phyloP scores from a whole-genome alignment of 2,329 filamentous ascomycete genomes.

The Biscogniauxia sp. region DNA sequence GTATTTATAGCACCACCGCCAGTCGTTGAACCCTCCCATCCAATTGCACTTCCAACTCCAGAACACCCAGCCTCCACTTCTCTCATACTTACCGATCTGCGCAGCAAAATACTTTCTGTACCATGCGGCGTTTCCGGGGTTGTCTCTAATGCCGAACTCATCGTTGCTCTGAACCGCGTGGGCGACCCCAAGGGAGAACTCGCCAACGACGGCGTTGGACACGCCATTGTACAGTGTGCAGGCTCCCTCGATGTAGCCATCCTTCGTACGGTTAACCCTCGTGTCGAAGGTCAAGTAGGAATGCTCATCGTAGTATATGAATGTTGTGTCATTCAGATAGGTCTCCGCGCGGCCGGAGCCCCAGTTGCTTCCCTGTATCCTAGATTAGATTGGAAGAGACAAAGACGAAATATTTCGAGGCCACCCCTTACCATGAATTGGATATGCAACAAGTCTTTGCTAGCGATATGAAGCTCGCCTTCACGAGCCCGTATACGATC shows the following conservation, averaged over 20 bases:
- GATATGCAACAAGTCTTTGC: constrained; percentile 44
- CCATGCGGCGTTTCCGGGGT: constrained; percentile 41
- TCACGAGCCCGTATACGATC: constrained; percentile 45
- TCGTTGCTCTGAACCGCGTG: constrained; percentile 42
- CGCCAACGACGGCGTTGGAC: constrained; percentile 52
- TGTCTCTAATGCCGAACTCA: constrained; percentile 34
- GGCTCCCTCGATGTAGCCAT: constrained; percentile 47
- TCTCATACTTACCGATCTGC: constrained; percentile 53
- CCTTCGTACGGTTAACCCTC: constrained; percentile 41
- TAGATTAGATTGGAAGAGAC: not conserved
- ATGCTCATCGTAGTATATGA: constrained; percentile 33
- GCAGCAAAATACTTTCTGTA: constrained; percentile 56
- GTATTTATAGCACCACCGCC: constrained; percentile 45
- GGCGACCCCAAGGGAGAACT: constrained; percentile 53
- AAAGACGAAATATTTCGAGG: no score
- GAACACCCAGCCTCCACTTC: constrained; percentile 51
- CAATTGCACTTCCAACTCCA: constrained; percentile 54
- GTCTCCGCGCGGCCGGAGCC: constrained; percentile 46
- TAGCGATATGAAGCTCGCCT: constrained; percentile 34
- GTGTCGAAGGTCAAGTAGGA: constrained; percentile 43
- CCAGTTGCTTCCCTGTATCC: constrained; percentile 37
- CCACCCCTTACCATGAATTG: constrained; percentile 29
- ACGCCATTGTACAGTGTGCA: constrained; percentile 43
- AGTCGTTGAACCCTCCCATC: constrained; percentile 39
- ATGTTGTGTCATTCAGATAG: constrained; percentile 36